phyloP scores from a whole-genome alignment of 139 green algal species.

The Chlorokybus atmophyticus region DNA sequence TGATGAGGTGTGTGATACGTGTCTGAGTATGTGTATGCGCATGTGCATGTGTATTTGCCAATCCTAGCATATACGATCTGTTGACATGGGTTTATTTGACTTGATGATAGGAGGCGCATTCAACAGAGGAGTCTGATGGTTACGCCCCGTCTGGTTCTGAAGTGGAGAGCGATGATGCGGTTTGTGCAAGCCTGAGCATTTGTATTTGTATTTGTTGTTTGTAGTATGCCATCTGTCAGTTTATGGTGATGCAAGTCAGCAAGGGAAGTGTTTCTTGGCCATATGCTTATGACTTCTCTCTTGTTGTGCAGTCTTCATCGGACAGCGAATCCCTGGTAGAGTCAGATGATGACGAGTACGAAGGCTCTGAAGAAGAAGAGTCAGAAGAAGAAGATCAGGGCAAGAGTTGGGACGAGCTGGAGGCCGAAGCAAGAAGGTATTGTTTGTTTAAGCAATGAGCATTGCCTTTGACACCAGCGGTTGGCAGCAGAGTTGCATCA shows the following conservation, averaged over 20 bases:
- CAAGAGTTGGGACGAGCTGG: slow-evolving; percentile 17
- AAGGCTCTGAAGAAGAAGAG: slow-evolving; percentile 43
- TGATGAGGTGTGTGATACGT: slow-evolving; percentile 1
- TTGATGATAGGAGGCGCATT: no score
- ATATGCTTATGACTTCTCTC: neutral
- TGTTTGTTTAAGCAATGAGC: no score
- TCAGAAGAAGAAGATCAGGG: slow-evolving; percentile 33
- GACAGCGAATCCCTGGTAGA: slow-evolving; percentile 17
- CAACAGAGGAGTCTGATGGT: no score
- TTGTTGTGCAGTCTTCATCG: neutral
- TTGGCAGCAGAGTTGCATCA: no score
- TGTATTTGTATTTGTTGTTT: neutral
- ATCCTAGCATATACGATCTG: no score
- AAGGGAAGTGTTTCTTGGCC: no score
- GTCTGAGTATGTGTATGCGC: neutral
- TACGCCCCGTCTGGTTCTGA: no score
- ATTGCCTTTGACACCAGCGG: no score
- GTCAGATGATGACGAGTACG: slow-evolving; percentile 34
- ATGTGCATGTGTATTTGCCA: neutral
- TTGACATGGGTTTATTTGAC: no score
- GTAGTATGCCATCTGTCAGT: neutral
- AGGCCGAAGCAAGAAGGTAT: slow-evolving; percentile 16
- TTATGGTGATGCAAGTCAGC: no score
- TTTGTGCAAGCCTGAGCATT: neutral
- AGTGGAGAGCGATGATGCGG: slow-evolving; percentile 36